Evolutionary conservation across 2,329 filamentous ascomycete genomes (phyloP).

Genomic region (Neonectria magnoliae): DNA sequence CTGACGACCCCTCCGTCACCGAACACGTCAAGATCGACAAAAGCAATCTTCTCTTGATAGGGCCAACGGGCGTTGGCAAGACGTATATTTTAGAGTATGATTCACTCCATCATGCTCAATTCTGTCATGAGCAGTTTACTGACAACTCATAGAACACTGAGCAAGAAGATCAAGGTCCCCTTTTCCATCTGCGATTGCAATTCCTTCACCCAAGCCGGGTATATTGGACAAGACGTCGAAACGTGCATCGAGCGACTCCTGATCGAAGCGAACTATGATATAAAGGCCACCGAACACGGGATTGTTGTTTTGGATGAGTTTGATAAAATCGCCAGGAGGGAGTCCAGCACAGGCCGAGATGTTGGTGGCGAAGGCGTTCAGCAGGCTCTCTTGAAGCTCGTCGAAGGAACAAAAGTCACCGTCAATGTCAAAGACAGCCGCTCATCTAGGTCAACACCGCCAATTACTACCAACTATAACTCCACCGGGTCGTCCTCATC

Average conservation of each 20-base stretch:
- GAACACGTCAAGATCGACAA: conserved; percentile 84
- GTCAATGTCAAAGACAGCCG: conserved; percentile 86
- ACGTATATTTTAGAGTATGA: conserved; percentile 85
- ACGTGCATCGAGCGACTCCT: conserved; percentile 91
- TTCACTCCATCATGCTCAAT: neutral
- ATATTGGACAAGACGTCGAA: conserved; percentile 98
- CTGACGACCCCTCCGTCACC: conserved; percentile 56
- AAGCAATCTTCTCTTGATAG: conserved; percentile 90
- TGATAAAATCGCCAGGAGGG: conserved; percentile 93
- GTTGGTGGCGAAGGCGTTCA: conserved; percentile 97
- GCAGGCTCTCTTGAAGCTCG: conserved; percentile 93
- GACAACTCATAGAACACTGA: conserved; percentile 75
- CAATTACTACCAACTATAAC: conserved; percentile 64
- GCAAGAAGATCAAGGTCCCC: conserved; percentile 91
- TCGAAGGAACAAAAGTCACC: conserved; percentile 94
- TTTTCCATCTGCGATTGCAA: conserved; percentile 97
- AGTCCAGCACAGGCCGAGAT: conserved; percentile 88
- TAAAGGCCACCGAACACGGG: conserved; percentile 84
- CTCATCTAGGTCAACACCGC: conserved; percentile 62
- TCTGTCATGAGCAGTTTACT: conserved; percentile 20
- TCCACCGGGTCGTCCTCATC: conserved; percentile 55
- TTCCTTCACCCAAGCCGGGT: conserved; percentile 94
- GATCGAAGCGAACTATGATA: conserved; percentile 89
- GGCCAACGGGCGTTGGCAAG: conserved; percentile 95
- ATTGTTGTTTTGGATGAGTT: conserved; percentile 98